These are phyloP conservation scores for Papiliotrema flavescens DNA, from an alignment of 1,284 basidiomycete species.

Conservation along the genomic window DNA sequence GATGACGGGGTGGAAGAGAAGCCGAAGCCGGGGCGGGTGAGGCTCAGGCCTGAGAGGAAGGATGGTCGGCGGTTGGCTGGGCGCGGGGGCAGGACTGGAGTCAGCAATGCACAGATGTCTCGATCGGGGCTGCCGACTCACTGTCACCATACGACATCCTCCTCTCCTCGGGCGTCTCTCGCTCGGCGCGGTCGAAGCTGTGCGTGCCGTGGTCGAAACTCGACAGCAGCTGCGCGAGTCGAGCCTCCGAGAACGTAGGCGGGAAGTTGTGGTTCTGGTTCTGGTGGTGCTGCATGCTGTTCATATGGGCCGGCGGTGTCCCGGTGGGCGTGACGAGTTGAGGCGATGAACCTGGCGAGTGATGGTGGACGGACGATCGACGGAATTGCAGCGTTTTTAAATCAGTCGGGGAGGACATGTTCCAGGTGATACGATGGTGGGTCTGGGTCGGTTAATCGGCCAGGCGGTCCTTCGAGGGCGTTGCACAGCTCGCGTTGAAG, in stretches of 20 bases:
- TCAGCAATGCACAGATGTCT: background rate
- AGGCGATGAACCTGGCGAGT: conserved; percentile 1
- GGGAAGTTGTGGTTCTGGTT: background rate
- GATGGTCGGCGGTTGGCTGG: conserved; percentile 4
- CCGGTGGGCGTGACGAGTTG: conserved; percentile 11
- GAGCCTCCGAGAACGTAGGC: conserved; percentile 9
- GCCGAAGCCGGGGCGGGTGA: conserved; percentile 3
- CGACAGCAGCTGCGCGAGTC: conserved; percentile 19
- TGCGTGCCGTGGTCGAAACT: conserved; percentile 24
- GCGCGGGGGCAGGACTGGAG: background rate
- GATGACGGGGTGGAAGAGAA: conserved; percentile 4
- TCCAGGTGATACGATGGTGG: background rate
- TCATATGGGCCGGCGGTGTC: conserved; percentile 3
- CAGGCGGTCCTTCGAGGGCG: background rate
- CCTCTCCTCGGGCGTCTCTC: conserved; percentile 6
- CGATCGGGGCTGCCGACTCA: background rate
- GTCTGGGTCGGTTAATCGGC: background rate
- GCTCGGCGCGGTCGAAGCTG: conserved; percentile 18
- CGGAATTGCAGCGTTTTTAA: background rate
- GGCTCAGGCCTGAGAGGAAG: conserved; percentile 11
- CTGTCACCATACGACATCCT: conserved; percentile 1
- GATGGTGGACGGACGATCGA: background rate
- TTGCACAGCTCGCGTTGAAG: background rate
- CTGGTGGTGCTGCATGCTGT: background rate
- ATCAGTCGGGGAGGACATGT: background rate